phyloP scores from a whole-genome alignment of 1,284 basidiomycete species.

The Flammula alnicola region DNA sequence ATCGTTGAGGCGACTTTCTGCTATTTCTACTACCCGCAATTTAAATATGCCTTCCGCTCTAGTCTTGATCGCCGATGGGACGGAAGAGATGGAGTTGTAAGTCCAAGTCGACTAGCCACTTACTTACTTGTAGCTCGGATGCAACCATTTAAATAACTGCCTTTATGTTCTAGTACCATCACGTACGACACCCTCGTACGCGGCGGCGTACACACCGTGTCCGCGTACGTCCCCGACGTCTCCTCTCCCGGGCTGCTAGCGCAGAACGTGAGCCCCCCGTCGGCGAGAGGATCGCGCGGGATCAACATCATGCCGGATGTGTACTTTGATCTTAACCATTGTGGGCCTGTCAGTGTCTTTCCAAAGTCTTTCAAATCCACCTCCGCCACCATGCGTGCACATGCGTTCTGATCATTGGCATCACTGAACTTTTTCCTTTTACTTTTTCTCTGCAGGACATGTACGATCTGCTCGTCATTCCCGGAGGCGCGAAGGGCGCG shows the following conservation, averaged over 20 bases:
- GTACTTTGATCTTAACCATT: slow-evolving; percentile 49
- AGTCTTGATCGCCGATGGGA: slow-evolving; percentile 86
- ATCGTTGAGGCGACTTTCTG: too few species aligned
- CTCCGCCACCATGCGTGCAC: not conserved
- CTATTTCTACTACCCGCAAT: too few species aligned
- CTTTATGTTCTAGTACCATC: slow-evolving; percentile 57
- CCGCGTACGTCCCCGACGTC: slow-evolving; percentile 62
- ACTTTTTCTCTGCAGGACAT: slow-evolving; percentile 45
- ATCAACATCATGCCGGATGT: slow-evolving; percentile 75
- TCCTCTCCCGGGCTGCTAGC: slow-evolving; percentile 24
- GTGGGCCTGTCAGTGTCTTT: slow-evolving; percentile 47
- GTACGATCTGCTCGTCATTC: slow-evolving; percentile 76
- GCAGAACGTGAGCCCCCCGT: slow-evolving; percentile 38
- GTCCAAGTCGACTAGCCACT: slow-evolving; percentile 29
- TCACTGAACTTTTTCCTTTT: too few species aligned
- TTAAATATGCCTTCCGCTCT: slow-evolving; percentile 68
- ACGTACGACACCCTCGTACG: slow-evolving; percentile 81
- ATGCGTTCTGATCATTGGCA: too few species aligned
- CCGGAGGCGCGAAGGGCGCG: slow-evolving; percentile 83
- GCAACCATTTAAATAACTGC: too few species aligned
- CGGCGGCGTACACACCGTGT: slow-evolving; percentile 66
- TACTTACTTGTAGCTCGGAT: too few species aligned
- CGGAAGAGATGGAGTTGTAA: slow-evolving; percentile 90
- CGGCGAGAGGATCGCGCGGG: slow-evolving; percentile 73
- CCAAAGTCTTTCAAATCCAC: not conserved